Evolutionary conservation across 2,329 filamentous ascomycete species (phyloP), one percentile per base, ranked within the genome.

Genomic region (Juglanconis sp.): DNA sequence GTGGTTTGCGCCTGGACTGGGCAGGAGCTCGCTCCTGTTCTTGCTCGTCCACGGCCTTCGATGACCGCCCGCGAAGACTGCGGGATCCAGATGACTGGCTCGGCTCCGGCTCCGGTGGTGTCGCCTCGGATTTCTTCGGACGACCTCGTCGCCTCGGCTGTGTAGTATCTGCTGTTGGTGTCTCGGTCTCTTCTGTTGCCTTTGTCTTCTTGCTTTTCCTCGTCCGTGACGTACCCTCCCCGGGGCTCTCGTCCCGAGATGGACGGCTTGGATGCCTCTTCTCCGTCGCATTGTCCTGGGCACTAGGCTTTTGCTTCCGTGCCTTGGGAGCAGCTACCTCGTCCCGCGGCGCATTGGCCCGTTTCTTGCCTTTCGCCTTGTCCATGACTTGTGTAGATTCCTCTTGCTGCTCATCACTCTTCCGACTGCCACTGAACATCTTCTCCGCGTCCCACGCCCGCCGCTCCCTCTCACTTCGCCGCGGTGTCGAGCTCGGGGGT

Each of bases 101-200:
- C 24, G 38, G 30, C 6, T 55, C 60, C 3, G 40, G 42, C 13
- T 46, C 56, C 10, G 31, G 42, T 10, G 56, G 31, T 35, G 40
- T 10, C 3, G 35, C 34, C 4, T 62, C 63, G 9, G 64, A 62
- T 38, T 51, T 35, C 9, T 55, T 60, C 15, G 63, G 62, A 3
- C 65, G 66, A 5, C 65, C 64, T 34, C 59, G 60, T 6, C 64
- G 66, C 31, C 52, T 62, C 6, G 48, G 59, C 24, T 62, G 57
- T 35, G 61, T 36, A n/a, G 46, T 11, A 34, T 65, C 61, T 31
- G 50, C 46, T 17, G 63, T 52, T 42, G 31, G 3, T 10, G 53
- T 3, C 11, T 55, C 40, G 24, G 46, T 32, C 17, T 38, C 34
- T 32, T 54, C 40, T 6, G 50, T 17, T 10, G 55, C n/a, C 38